Evolutionary conservation across 148 eudicot genomes (phyloP).

Genomic region (Vaccinium vitisidaea): DNA sequence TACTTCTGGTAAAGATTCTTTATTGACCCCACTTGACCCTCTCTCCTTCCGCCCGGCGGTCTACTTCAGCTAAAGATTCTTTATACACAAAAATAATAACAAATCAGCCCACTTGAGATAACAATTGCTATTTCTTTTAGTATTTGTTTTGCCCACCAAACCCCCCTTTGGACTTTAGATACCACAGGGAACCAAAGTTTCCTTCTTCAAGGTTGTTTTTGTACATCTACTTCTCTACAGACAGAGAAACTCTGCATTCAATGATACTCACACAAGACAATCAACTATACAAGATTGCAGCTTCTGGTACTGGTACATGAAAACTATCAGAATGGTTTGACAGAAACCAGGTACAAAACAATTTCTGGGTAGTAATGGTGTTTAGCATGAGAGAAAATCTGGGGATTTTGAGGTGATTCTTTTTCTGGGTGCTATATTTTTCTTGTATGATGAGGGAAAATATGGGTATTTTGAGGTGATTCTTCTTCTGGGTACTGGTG

Average conservation of each 20-base stretch:
- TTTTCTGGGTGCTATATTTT: not conserved
- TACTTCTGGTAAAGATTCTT: too few relatives aligned
- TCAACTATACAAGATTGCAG: not conserved
- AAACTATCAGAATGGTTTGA: not conserved
- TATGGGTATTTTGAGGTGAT: not conserved
- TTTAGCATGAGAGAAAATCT: constrained; percentile 12
- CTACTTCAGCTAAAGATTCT: not conserved
- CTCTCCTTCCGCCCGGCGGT: too few relatives aligned
- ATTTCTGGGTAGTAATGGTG: not conserved
- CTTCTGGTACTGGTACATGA: constrained; percentile 4
- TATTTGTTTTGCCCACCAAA: constrained; percentile 5
- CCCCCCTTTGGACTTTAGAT: not conserved
- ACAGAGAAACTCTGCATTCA: not conserved
- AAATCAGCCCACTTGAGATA: constrained; percentile 17
- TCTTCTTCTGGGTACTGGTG: not conserved
- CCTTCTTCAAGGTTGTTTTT: constrained; percentile 7
- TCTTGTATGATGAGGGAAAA: not conserved
- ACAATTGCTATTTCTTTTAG: not conserved
- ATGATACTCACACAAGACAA: not conserved
- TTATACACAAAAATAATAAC: not conserved
- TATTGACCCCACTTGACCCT: too few relatives aligned
- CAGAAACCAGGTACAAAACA: not conserved
- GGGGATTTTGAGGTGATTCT: not conserved
- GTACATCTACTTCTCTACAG: not conserved
- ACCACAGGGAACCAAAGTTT: not conserved